Percentiles rank a stretch among this genome's conserved stretches.
Conservation (phyloP, 2,329 filamentous ascomycete species). For the Penicillium sp. region DNA sequence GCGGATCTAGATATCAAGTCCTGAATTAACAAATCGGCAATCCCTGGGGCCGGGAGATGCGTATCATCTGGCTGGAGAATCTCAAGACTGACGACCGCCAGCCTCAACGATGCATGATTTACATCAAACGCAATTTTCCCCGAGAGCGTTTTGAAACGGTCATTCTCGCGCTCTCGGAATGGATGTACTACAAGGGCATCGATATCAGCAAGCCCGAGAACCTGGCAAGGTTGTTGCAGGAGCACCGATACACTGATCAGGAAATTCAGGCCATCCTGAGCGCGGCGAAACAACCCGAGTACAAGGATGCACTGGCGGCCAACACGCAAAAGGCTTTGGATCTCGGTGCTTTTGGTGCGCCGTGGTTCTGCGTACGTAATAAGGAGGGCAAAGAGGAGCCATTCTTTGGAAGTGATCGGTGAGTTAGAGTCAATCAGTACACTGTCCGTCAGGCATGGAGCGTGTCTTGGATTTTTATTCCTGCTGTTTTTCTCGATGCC, state of each 20-base stretch:
- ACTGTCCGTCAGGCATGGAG: too few species aligned
- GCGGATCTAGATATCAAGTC: too few species aligned
- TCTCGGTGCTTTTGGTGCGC: slow-evolving; percentile 67
- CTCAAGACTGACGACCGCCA: slow-evolving; percentile 29
- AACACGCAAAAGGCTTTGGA: slow-evolving; percentile 58
- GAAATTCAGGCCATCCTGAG: slow-evolving; percentile 54
- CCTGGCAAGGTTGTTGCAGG: slow-evolving; percentile 41
- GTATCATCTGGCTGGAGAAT: too few species aligned
- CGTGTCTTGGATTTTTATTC: too few species aligned
- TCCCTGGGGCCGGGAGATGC: too few species aligned
- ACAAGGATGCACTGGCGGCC: slow-evolving; percentile 50
- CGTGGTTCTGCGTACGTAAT: slow-evolving; percentile 63
- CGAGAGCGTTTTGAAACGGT: slow-evolving; percentile 46
- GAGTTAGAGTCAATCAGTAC: slow-evolving; percentile 26
- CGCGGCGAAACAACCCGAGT: slow-evolving; percentile 45
- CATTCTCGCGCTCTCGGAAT: slow-evolving; percentile 52
- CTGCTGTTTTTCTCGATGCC: too few species aligned
- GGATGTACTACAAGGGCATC: slow-evolving; percentile 57
- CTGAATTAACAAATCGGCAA: too few species aligned
- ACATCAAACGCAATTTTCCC: slow-evolving; percentile 57
- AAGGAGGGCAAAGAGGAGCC: slow-evolving; percentile 54
- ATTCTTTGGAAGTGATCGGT: slow-evolving; percentile 72
- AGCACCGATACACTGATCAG: slow-evolving; percentile 17
- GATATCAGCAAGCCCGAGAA: slow-evolving; percentile 56
- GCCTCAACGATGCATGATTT: slow-evolving; percentile 61